Percentiles rank a stretch among this genome's conserved stretches.
These are phyloP conservation scores for Zymoseptoria brevis DNA, from an alignment of 2,329 filamentous ascomycete species.

Conservation along the genomic window DNA sequence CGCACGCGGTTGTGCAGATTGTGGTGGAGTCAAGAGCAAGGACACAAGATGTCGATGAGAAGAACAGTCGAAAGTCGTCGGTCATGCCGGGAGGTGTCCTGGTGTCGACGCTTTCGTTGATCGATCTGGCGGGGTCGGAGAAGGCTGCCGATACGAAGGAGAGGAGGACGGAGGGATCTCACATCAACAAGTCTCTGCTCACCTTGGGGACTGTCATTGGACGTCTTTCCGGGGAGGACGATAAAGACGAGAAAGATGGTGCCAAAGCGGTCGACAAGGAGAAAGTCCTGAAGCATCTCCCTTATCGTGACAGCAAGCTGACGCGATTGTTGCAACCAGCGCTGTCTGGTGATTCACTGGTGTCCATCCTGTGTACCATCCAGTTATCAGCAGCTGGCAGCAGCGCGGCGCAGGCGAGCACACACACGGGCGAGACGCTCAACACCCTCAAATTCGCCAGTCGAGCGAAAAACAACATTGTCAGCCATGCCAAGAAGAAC, in stretches of 20 bases:
- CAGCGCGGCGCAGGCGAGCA: constrained; percentile 61
- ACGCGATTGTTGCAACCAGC: constrained; percentile 88
- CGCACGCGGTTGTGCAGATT: constrained; percentile 96
- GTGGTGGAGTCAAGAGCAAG: constrained; percentile 95
- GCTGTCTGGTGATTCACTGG: constrained; percentile 83
- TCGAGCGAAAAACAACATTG: constrained; percentile 93
- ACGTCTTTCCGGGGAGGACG: constrained; percentile 80
- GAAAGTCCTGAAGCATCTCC: constrained; percentile 64
- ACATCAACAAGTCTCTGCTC: constrained; percentile 96
- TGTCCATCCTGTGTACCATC: constrained; percentile 96
- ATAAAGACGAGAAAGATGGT: constrained; percentile 66
- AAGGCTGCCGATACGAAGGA: constrained; percentile 94
- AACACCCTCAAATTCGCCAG: constrained; percentile 97
- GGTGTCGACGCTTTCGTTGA: constrained; percentile 89
- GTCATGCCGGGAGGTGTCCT: constrained; percentile 80
- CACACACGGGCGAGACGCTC: constrained; percentile 77
- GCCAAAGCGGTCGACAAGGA: constrained; percentile 56
- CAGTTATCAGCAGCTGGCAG: constrained; percentile 68
- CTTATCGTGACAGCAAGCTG: constrained; percentile 95
- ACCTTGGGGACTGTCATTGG: constrained; percentile 94
- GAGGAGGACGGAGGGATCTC: constrained; percentile 83
- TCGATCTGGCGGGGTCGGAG: constrained; percentile 93
- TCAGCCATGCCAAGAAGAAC: constrained; percentile 91
- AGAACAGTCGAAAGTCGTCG: constrained; percentile 55
- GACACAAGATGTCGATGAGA: constrained; percentile 43